Evolutionary conservation across 139 green algal genomes (phyloP).

Genomic region (Micromonas commoda): DNA sequence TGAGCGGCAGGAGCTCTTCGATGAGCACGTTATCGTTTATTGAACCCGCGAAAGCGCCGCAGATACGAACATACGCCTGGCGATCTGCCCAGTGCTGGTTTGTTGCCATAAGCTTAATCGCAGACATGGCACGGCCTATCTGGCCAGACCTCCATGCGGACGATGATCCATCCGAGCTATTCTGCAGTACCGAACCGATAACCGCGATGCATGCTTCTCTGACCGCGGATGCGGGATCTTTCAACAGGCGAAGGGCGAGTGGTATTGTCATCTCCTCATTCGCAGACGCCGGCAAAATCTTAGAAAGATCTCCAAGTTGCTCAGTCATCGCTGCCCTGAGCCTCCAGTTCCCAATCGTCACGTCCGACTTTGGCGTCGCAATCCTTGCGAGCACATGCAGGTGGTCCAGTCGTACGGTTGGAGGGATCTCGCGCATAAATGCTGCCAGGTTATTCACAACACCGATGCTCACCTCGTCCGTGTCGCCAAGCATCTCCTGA

Average conservation of each 20-base stretch:
- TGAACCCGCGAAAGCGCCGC: not conserved
- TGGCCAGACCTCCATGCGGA: not conserved
- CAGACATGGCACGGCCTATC: not conserved
- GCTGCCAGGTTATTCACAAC: not conserved
- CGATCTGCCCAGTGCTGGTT: not conserved
- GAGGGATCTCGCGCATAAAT: not conserved
- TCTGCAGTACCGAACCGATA: not conserved
- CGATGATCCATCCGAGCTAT: not conserved
- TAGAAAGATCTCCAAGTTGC: not conserved
- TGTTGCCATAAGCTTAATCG: conserved; percentile 5
- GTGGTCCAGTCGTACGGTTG: too few species aligned
- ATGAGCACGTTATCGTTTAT: not conserved
- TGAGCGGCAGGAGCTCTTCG: not conserved
- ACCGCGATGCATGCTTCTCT: not conserved
- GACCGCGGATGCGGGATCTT: conserved; percentile 2
- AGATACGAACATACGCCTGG: conserved; percentile 3
- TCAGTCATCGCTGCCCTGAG: not conserved
- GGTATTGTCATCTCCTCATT: not conserved
- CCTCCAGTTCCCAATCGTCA: conserved; percentile 10
- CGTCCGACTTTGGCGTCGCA: not conserved
- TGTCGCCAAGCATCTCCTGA: not conserved
- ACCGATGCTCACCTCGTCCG: conserved; percentile 8
- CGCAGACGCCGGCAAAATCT: not conserved
- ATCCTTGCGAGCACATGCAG: not conserved
- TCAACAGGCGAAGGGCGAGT: not conserved